Evolutionary conservation across 768 basidiomycete species (phyloP).

Genomic region (Lactifluus echinatus): DNA sequence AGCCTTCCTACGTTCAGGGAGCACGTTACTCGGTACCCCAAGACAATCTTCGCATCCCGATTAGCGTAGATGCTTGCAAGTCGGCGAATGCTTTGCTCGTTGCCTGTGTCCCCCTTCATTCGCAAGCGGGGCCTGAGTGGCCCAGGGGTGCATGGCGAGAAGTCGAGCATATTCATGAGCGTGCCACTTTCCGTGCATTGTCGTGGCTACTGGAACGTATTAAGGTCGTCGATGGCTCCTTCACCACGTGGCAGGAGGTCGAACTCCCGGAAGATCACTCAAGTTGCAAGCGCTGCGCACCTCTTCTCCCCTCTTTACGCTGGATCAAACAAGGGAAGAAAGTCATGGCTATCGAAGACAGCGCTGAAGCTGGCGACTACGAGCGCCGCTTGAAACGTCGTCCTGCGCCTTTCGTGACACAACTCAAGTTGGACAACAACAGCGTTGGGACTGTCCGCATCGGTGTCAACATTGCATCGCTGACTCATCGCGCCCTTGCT

Average conservation of each 20-base stretch:
- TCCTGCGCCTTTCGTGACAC: slow-evolving; percentile 80
- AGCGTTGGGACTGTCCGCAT: slow-evolving; percentile 67
- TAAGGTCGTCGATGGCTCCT: slow-evolving; percentile 58
- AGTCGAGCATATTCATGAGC: slow-evolving; percentile 82
- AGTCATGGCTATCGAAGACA: slow-evolving; percentile 69
- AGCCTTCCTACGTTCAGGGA: slow-evolving; percentile 30
- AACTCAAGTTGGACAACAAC: slow-evolving; percentile 57
- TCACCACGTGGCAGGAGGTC: slow-evolving; percentile 59
- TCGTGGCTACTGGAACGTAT: slow-evolving; percentile 87
- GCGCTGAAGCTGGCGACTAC: slow-evolving; percentile 79
- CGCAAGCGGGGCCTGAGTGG: slow-evolving; percentile 75
- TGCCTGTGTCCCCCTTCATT: slow-evolving; percentile 62
- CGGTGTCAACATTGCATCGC: slow-evolving; percentile 80
- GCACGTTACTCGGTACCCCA: slow-evolving; percentile 63
- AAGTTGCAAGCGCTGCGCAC: slow-evolving; percentile 76
- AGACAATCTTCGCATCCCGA: slow-evolving; percentile 40
- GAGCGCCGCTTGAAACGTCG: slow-evolving; percentile 82
- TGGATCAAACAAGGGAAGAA: slow-evolving; percentile 60
- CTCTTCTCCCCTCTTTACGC: slow-evolving; percentile 60
- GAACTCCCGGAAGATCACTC: slow-evolving; percentile 35
- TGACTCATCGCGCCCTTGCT: slow-evolving; percentile 79
- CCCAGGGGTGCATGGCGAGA: slow-evolving; percentile 62
- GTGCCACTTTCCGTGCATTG: slow-evolving; percentile 66
- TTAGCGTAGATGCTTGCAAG: slow-evolving; percentile 54
- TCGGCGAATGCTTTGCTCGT: slow-evolving; percentile 72